Conservation (phyloP, 2,329 filamentous ascomycete species). For the Diaporthe ilicicola region DNA sequence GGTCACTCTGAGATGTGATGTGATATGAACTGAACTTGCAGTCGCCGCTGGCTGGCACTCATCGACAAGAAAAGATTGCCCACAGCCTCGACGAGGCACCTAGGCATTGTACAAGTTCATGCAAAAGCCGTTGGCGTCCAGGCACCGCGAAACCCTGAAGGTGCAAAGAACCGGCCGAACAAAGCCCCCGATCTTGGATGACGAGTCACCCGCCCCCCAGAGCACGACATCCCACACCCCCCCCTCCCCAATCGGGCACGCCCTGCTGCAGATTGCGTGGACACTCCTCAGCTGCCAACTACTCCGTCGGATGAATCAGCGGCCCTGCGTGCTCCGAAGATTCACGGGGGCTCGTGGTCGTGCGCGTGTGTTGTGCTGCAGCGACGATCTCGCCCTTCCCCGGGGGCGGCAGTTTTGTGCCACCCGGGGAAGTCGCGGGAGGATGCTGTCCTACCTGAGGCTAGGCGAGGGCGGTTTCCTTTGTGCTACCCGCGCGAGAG, state of each 20-base stretch:
- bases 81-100: not conserved
- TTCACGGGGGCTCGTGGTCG: not conserved
- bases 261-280: not conserved
- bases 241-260: not conserved
- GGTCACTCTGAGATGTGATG: not conserved
- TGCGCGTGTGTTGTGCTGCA: conserved; percentile 1
- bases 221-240: conserved; percentile 1
- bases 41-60: not conserved
- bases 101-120: conserved; percentile 14
- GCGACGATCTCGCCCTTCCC: conserved; percentile 12
- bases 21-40: not conserved
- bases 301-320: not conserved
- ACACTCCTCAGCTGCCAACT: not conserved
- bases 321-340: conserved; percentile 17
- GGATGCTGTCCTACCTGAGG: not conserved
- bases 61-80: not conserved
- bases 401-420: conserved; percentile 6
- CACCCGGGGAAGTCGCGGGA: not conserved
- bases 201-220: conserved; percentile 6
- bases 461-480: not conserved
- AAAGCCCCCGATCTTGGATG: not conserved
- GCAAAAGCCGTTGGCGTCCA: not conserved
- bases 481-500: conserved; percentile 11
- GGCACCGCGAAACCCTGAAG: not conserved
- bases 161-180: not conserved